These are phyloP conservation scores for Malus hybrid DNA, from an alignment of 331 rosid genomes.

Conservation along the genomic window DNA sequence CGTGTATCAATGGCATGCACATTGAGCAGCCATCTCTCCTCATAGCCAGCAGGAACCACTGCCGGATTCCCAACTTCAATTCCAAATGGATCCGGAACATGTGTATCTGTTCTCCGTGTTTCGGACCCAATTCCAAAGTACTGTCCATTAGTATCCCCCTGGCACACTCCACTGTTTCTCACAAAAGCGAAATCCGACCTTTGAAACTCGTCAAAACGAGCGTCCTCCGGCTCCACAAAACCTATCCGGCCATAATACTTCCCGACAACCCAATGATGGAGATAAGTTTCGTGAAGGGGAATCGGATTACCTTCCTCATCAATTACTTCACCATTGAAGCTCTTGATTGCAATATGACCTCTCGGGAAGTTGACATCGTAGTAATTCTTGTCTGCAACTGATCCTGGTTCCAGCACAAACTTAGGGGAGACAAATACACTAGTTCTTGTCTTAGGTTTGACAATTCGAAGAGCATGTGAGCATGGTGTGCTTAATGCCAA, in stretches of 20 bases:
- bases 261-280: slow-evolving; percentile 28
- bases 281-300: too few species aligned
- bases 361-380: slow-evolving; percentile 43
- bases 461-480: slow-evolving; percentile 14
- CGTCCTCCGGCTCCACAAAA: background rate
- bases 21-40: slow-evolving; percentile 42
- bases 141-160: slow-evolving; percentile 14
- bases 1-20: slow-evolving; percentile 46
- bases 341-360: slow-evolving; percentile 62
- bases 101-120: slow-evolving; percentile 22
- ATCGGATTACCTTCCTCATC: too few species aligned
- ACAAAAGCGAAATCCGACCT: background rate
- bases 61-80: slow-evolving; percentile 33
- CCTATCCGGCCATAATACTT: slow-evolving; percentile 12
- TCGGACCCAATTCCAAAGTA: slow-evolving; percentile 42
- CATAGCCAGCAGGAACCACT: slow-evolving; percentile 30
- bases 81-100: slow-evolving; percentile 36
- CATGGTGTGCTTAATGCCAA: slow-evolving; percentile 18
- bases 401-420: slow-evolving; percentile 35
- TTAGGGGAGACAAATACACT: slow-evolving; percentile 43
- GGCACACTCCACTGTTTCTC: slow-evolving; percentile 32
- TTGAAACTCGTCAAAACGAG: background rate
- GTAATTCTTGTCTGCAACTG: slow-evolving; percentile 25
- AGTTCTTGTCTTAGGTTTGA: slow-evolving; percentile 13
- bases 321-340: slow-evolving; percentile 36